Conservation (phyloP, 2,329 filamentous ascomycete genomes). For the Teratosphaeria pseudoeucalypti region DNA sequence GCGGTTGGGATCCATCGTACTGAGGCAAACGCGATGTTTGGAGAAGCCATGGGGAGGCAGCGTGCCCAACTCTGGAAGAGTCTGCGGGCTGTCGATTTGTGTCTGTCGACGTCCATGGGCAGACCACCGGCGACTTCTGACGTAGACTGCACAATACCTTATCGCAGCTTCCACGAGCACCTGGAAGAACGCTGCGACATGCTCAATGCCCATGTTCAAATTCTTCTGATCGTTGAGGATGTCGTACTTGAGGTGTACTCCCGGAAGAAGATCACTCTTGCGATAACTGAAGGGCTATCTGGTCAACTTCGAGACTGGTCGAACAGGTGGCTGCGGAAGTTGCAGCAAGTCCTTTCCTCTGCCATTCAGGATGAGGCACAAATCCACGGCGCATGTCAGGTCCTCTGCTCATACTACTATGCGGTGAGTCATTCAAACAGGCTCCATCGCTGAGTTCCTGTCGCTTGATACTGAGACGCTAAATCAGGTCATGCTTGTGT, state of each 20-base stretch:
- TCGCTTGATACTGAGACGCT: background rate
- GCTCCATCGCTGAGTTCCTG: background rate
- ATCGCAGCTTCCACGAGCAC: constrained; percentile 9
- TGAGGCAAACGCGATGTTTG: constrained; percentile 43
- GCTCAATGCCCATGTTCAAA: constrained; percentile 31
- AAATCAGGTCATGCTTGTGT: constrained; percentile 33
- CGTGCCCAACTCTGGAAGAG: constrained; percentile 45
- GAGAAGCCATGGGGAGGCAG: constrained; percentile 25
- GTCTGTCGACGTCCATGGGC: constrained; percentile 41
- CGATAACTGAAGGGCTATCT: constrained; percentile 32
- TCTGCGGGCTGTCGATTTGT: constrained; percentile 41
- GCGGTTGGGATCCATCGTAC: constrained; percentile 43
- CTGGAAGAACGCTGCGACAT: constrained; percentile 21
- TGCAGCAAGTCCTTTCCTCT: constrained; percentile 23
- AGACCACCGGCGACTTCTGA: constrained; percentile 45
- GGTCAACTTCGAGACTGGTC: constrained; percentile 33
- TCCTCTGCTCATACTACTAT: constrained; percentile 44
- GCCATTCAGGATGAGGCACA: background rate
- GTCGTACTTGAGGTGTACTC: constrained; percentile 38
- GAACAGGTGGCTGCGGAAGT: constrained; percentile 23
- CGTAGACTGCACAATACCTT: constrained; percentile 37
- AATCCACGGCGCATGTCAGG: constrained; percentile 39
- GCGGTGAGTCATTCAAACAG: constrained; percentile 26
- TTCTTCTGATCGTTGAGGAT: constrained; percentile 40
- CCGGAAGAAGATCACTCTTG: constrained; percentile 30